Base-by-base conservation (phyloP, 179 eudicot species). In the Drosera spatulata region DNA sequence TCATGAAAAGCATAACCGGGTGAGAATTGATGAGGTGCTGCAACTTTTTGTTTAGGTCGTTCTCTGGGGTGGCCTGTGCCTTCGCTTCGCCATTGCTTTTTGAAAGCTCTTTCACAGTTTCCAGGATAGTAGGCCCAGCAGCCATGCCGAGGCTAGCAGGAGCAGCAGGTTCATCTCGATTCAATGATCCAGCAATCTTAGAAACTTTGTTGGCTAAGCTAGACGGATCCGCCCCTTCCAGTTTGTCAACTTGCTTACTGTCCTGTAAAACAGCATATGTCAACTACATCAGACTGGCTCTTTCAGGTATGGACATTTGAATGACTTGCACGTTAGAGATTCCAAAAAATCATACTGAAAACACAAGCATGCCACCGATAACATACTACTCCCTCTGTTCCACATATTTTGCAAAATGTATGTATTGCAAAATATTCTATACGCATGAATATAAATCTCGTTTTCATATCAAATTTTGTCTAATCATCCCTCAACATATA, bases 81-180 rank as follows among this genome's bases (percentile, higher is more conserved):
- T 22, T 22, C 33, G 33, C 33, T 54, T 75, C 43, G 42, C 77
- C 78, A 52, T 79, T 81, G 66, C 66, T 76, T 68, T 80, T 78
- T 5, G 89, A 77, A 42, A 88, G 62, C 49, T 84, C 93, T 75
- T 77, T 62, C 6, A 89, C 84, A 0, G 90, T 67, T 76, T 89
- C 95, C 7, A 93, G 77, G 63, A 93, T 51, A 50, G 77, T 70
- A 42, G 95, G 77, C 12, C 90, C 96, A 0, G 99, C 88, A 66
- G 96, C 99, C 81, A 93, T 68, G 40, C 99, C 99, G 5, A 89
- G 81, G 76, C 86, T 93, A 44, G 99, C 95, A 64, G 96, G 95
- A 63, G 87, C 90, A 33, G 93, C 99, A 58, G 96, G 81, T 42
- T 79, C 96, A 55, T 78, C 75, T n/a, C 82, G 77, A 50, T 62